Evolutionary conservation across 1,284 basidiomycete species (phyloP).

Genomic region (Rhodotorula mucilaginosa): DNA sequence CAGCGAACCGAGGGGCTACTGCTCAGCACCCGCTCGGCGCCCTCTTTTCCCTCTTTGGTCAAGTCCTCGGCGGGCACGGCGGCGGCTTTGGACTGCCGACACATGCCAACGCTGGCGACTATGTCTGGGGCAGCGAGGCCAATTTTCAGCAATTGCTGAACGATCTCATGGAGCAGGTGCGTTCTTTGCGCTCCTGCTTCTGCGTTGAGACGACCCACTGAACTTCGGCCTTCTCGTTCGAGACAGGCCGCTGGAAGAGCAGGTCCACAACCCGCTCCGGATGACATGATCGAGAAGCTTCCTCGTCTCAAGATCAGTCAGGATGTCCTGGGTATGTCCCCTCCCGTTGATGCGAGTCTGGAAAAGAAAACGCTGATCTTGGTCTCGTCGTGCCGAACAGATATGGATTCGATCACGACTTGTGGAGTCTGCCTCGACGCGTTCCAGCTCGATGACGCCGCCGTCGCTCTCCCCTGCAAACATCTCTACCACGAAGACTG

Average conservation of each 20-base stretch:
- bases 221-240: slow-evolving; percentile 53
- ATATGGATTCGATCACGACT: slow-evolving; percentile 46
- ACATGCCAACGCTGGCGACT: slow-evolving; percentile 26
- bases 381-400: slow-evolving; percentile 51
- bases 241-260: slow-evolving; percentile 64
- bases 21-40: slow-evolving; percentile 8
- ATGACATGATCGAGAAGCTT: slow-evolving; percentile 64
- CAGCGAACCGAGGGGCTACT: neutral
- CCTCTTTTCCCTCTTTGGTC: slow-evolving; percentile 20
- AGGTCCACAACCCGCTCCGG: slow-evolving; percentile 66
- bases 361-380: too few relatives aligned
- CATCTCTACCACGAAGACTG: slow-evolving; percentile 72
- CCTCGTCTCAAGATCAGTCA: slow-evolving; percentile 61
- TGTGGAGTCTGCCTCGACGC: slow-evolving; percentile 47
- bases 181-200: neutral
- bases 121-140: slow-evolving; percentile 29
- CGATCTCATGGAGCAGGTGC: slow-evolving; percentile 38
- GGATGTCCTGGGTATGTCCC: slow-evolving; percentile 60
- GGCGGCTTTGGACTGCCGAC: neutral
- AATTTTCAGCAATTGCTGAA: slow-evolving; percentile 36
- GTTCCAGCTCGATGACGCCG: slow-evolving; percentile 36
- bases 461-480: slow-evolving; percentile 69
- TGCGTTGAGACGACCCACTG: neutral
- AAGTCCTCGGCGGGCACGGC: slow-evolving; percentile 23
- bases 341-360: too few relatives aligned